Evolutionary conservation across 768 basidiomycete genomes (phyloP).

Genomic region (Hysterangium stoloniferum): DNA sequence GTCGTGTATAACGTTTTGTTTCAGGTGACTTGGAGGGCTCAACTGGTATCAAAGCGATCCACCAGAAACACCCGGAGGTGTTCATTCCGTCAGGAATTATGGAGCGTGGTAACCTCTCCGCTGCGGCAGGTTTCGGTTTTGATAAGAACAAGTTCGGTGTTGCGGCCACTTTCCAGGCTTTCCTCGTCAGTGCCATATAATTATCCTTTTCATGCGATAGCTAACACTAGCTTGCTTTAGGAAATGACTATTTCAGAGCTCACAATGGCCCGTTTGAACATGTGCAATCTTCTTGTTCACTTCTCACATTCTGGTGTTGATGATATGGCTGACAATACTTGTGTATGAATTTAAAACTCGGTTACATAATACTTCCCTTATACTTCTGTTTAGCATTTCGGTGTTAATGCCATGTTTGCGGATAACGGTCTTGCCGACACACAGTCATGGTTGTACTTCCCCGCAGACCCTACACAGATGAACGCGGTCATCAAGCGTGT

Average conservation of each 20-base stretch:
- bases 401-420: slow-evolving; percentile 77
- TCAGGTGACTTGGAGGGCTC: slow-evolving; percentile 81
- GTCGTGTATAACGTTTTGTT: background rate
- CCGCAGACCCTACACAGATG: slow-evolving; percentile 80
- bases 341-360: slow-evolving; percentile 15
- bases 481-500: slow-evolving; percentile 63
- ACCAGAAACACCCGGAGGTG: slow-evolving; percentile 85
- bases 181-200: slow-evolving; percentile 34
- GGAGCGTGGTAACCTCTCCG: slow-evolving; percentile 79
- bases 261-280: slow-evolving; percentile 88
- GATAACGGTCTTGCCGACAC: slow-evolving; percentile 82
- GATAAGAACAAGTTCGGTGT: slow-evolving; percentile 71
- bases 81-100: slow-evolving; percentile 81
- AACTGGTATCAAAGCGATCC: slow-evolving; percentile 80
- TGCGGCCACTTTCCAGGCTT: slow-evolving; percentile 87
- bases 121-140: slow-evolving; percentile 84
- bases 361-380: background rate
- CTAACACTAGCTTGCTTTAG: background rate
- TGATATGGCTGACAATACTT: slow-evolving; percentile 51
- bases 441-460: slow-evolving; percentile 80
- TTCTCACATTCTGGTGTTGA: slow-evolving; percentile 77
- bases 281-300: slow-evolving; percentile 81
- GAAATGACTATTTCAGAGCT: slow-evolving; percentile 88
- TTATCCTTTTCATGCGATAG: background rate
- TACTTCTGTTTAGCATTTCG: slow-evolving; percentile 7